Evolutionary conservation across 352 stramenopile genomes (phyloP).

Genomic region (Globisporangium apiculatum): DNA sequence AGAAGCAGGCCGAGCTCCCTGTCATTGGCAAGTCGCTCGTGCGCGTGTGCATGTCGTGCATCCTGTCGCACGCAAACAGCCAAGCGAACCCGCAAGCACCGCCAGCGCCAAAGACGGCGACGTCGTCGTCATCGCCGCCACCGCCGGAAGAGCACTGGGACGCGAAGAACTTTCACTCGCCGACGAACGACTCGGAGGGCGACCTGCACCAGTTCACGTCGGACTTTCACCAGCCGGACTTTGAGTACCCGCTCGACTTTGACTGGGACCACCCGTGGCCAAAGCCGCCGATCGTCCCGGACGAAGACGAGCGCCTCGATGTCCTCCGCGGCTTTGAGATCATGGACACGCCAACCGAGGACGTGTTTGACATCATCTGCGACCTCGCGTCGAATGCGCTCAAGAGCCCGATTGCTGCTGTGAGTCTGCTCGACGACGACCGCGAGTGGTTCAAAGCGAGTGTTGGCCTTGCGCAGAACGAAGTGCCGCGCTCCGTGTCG

Average conservation of each 20-base stretch:
- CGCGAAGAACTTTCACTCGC: conserved; percentile 78
- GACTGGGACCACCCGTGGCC: conserved; percentile 86
- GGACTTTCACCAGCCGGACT: conserved; percentile 75
- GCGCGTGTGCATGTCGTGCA: conserved; percentile 87
- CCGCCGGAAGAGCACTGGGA: conserved; percentile 57
- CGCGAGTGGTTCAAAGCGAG: conserved; percentile 87
- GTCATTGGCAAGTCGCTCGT: conserved; percentile 81
- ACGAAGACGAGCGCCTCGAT: conserved; percentile 66
- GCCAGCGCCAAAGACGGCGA: conserved; percentile 30
- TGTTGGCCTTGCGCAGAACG: conserved; percentile 77
- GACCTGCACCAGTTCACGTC: conserved; percentile 69
- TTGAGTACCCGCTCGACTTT: conserved; percentile 84
- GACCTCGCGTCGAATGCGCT: conserved; percentile 81
- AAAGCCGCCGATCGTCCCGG: conserved; percentile 66
- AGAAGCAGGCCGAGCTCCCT: conserved; percentile 81
- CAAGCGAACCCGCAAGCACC: conserved; percentile 68
- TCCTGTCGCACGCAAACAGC: conserved; percentile 74
- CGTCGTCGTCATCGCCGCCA: conserved; percentile 36
- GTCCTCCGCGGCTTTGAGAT: conserved; percentile 81
- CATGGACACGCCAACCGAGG: conserved; percentile 80
- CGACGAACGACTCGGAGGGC: conserved; percentile 69
- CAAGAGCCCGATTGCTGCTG: conserved; percentile 80
- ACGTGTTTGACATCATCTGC: conserved; percentile 88
- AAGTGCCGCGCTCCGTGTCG: conserved; percentile 81
- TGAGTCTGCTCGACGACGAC: conserved; percentile 81